Percentiles rank a stretch among this genome's conserved stretches.
Conservation (phyloP, 805 yeast species). For the Hanseniaspora mollemarum region DNA sequence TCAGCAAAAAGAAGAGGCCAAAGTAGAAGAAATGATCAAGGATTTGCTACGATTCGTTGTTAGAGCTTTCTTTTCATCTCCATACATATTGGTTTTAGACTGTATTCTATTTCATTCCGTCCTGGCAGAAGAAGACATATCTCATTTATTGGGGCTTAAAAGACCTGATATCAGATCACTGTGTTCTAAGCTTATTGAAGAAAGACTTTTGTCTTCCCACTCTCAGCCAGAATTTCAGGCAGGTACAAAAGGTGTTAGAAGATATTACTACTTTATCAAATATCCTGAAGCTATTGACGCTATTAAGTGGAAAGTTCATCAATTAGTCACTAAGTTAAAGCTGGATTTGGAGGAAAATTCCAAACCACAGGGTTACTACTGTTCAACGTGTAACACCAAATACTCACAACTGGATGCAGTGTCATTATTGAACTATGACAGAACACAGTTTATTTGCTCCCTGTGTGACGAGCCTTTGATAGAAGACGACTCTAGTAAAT, state of each 20-base stretch:
- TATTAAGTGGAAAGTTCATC: constrained; percentile 90
- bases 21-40: constrained; percentile 35
- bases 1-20: constrained; percentile 24
- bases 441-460: constrained; percentile 71
- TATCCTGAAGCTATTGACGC: constrained; percentile 90
- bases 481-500: constrained; percentile 81
- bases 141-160: constrained; percentile 68
- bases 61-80: constrained; percentile 75
- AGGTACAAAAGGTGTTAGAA: constrained; percentile 53
- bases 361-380: constrained; percentile 87
- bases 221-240: constrained; percentile 59
- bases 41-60: constrained; percentile 60
- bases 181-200: constrained; percentile 73
- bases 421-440: constrained; percentile 65
- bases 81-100: constrained; percentile 75
- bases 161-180: constrained; percentile 75
- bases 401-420: constrained; percentile 82
- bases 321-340: constrained; percentile 64
- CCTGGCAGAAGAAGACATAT: constrained; percentile 81
- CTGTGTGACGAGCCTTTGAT: constrained; percentile 64
- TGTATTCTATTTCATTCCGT: constrained; percentile 82
- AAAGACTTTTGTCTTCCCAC: constrained; percentile 61
- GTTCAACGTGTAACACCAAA: constrained; percentile 73
- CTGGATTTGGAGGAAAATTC: constrained; percentile 74
- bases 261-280: constrained; percentile 79